Evolutionary conservation across 768 basidiomycete species (phyloP).

Genomic region (Phylloporus scabripes): DNA sequence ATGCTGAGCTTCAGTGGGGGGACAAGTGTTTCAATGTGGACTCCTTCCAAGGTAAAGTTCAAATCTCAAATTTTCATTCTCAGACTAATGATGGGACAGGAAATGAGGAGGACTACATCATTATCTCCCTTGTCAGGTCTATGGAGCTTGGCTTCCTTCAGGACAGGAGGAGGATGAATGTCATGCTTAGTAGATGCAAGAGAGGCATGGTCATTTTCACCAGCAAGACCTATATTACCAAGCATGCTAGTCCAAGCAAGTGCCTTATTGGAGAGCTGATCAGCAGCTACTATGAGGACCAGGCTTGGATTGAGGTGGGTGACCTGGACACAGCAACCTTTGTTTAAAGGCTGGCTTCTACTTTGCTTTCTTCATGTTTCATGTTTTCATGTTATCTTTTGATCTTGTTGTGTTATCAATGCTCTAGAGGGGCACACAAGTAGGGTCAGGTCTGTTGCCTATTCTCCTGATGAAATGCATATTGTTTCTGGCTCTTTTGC

Average conservation of each 20-base stretch:
- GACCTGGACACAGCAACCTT: conserved; percentile 23
- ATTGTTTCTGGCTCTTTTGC: no score
- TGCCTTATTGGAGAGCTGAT: conserved; percentile 41
- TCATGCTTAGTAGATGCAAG: conserved; percentile 82
- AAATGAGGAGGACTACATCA: conserved; percentile 76
- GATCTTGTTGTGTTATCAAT: conserved; percentile 9
- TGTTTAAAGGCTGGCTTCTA: conserved; percentile 8
- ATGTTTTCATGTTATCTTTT: not conserved
- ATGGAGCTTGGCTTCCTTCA: conserved; percentile 60
- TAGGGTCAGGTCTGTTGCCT: no score
- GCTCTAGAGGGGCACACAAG: no score
- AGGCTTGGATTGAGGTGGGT: conserved; percentile 34
- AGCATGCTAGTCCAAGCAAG: conserved; percentile 43
- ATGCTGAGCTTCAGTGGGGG: conserved; percentile 47
- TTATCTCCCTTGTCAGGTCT: conserved; percentile 67
- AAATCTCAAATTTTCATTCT: not conserved
- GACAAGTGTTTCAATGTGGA: conserved; percentile 76
- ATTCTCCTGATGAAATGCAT: no score
- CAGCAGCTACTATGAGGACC: conserved; percentile 23
- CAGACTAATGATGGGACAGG: conserved; percentile 39
- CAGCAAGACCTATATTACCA: conserved; percentile 54
- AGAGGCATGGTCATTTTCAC: conserved; percentile 72
- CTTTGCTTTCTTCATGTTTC: not conserved
- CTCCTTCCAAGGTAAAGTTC: conserved; percentile 64
- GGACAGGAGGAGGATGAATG: conserved; percentile 69